Evolutionary conservation across 2,329 filamentous ascomycete species (phyloP).

Genomic region (Samsoniella hepiali): DNA sequence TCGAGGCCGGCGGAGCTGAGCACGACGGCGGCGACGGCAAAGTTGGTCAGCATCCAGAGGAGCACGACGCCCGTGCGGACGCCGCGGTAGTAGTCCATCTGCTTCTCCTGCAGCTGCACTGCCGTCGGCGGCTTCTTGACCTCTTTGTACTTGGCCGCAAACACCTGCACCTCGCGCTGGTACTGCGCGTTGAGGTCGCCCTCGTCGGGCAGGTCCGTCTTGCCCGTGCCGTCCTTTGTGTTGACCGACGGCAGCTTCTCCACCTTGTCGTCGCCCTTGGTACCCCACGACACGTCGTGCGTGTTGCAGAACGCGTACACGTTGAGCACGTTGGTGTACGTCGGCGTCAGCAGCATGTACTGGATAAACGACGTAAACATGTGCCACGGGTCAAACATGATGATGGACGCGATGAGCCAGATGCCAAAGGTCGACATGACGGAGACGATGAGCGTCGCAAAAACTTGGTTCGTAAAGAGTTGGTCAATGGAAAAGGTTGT

Average conservation of each 20-base stretch:
- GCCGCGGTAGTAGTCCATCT: constrained; percentile 98
- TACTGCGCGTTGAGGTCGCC: constrained; percentile 94
- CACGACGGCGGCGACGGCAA: constrained; percentile 81
- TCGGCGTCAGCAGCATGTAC: constrained; percentile 91
- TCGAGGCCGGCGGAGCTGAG: constrained; percentile 82
- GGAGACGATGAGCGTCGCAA: constrained; percentile 91
- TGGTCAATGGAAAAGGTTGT: constrained; percentile 63
- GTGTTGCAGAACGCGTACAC: constrained; percentile 99
- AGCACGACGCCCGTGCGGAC: constrained; percentile 90
- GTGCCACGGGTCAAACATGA: constrained; percentile 99
- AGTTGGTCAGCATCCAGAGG: constrained; percentile 95
- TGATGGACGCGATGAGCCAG: constrained; percentile 84
- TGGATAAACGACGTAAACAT: constrained; percentile 96
- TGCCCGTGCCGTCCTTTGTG: constrained; percentile 83
- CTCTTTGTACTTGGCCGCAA: constrained; percentile 70
- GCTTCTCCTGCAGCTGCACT: constrained; percentile 66
- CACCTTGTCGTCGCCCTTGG: constrained; percentile 94
- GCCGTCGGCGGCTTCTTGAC: constrained; percentile 61
- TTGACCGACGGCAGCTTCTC: constrained; percentile 86
- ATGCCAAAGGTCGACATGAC: constrained; percentile 89
- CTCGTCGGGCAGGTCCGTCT: constrained; percentile 94
- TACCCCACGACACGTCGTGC: constrained; percentile 96
- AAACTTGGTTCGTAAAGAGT: constrained; percentile 82
- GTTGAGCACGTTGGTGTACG: constrained; percentile 97
- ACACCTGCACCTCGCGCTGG: constrained; percentile 74